phyloP scores from a whole-genome alignment of 257 asterid genomes.

The Ophiorrhiza pumila region DNA sequence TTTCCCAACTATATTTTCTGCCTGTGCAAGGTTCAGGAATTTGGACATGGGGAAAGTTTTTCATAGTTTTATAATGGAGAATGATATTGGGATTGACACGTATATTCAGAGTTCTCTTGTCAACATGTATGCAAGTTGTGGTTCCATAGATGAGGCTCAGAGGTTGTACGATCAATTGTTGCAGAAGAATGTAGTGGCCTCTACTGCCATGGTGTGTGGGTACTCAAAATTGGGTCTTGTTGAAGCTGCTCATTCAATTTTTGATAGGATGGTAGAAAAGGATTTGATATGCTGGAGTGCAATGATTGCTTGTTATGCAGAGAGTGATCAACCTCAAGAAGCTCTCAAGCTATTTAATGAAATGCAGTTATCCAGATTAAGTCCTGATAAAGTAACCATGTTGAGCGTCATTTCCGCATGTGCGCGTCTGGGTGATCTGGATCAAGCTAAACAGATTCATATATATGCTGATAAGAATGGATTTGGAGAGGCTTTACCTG shows the following conservation, averaged over 20 bases:
- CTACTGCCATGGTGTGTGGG: slow-evolving; percentile 69
- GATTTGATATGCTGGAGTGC: slow-evolving; percentile 86
- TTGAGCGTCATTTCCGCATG: slow-evolving; percentile 71
- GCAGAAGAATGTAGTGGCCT: slow-evolving; percentile 47
- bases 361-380: slow-evolving; percentile 51
- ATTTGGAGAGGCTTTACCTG: slow-evolving; percentile 54
- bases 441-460: slow-evolving; percentile 50
- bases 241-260: slow-evolving; percentile 56
- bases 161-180: slow-evolving; percentile 49
- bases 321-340: slow-evolving; percentile 62
- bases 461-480: slow-evolving; percentile 38
- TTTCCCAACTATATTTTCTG: slow-evolving; percentile 53
- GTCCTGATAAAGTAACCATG: slow-evolving; percentile 75
- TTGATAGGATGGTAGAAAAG: slow-evolving; percentile 46
- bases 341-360: slow-evolving; percentile 53
- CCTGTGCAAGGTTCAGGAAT: slow-evolving; percentile 52
- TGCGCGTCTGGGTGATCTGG: slow-evolving; percentile 64
- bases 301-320: slow-evolving; percentile 75
- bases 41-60: slow-evolving; percentile 49
- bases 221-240: slow-evolving; percentile 53
- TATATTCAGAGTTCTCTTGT: slow-evolving; percentile 57
- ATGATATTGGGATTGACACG: slow-evolving; percentile 38
- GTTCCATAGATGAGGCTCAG: slow-evolving; percentile 62
- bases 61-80: slow-evolving; percentile 39
- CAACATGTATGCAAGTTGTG: slow-evolving; percentile 62